A percentile compares a stretch with the other conserved stretches of the same genome.
Conservation (phyloP, 1,139 yeast species). For the Spathaspora sp. region DNA sequence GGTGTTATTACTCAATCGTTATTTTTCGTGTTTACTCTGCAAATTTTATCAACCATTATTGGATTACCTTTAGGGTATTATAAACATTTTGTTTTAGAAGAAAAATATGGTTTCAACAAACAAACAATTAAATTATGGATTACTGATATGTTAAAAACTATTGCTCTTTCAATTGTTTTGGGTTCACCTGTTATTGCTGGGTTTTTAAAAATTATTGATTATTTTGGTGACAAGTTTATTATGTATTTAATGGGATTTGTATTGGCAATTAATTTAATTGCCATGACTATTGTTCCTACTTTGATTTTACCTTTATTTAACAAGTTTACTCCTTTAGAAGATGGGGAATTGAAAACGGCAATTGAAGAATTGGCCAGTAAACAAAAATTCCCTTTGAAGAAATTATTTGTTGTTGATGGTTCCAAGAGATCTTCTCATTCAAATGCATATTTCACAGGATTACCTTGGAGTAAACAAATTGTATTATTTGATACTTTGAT, state of each 20-base stretch:
- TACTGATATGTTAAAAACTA: constrained; percentile 64
- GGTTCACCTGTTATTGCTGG: constrained; percentile 75
- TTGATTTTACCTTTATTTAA: constrained; percentile 90
- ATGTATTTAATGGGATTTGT: constrained; percentile 74
- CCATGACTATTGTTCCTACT: constrained; percentile 75
- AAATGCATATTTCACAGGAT: constrained; percentile 91
- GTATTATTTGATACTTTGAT: constrained; percentile 90
- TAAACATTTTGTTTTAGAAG: constrained; percentile 84
- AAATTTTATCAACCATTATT: constrained; percentile 48
- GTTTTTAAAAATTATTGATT: constrained; percentile 76
- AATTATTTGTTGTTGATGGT: constrained; percentile 88
- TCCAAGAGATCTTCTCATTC: constrained; percentile 95
- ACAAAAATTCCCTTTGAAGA: constrained; percentile 81
- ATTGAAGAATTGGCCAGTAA: constrained; percentile 76
- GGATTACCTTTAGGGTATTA: constrained; percentile 73
- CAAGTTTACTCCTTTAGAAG: constrained; percentile 84
- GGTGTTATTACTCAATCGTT: constrained; percentile 69
- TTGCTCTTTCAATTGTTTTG: constrained; percentile 51
- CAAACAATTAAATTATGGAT: constrained; percentile 71
- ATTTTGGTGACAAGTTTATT: constrained; percentile 78
- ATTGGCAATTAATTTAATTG: constrained; percentile 66
- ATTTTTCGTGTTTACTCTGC: constrained; percentile 50
- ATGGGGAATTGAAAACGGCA: constrained; percentile 80
- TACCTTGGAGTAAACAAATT: constrained; percentile 96
- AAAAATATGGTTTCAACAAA: constrained; percentile 90